phyloP scores from a whole-genome alignment of 1,139 yeast genomes.

The Blastobotrys indianensis region DNA sequence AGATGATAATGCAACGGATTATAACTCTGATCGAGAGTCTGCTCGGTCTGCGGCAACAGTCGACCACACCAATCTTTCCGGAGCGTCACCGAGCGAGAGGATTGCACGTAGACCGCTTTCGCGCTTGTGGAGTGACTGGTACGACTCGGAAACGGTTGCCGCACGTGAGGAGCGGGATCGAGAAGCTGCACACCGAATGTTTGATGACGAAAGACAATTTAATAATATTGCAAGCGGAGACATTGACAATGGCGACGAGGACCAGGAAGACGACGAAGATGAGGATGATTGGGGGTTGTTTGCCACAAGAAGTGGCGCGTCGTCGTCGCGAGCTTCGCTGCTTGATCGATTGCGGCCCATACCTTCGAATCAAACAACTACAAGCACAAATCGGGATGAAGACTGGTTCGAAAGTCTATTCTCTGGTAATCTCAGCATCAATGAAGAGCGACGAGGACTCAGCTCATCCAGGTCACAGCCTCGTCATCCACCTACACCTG shows the following conservation, averaged over 20 bases:
- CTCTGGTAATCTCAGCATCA: background rate
- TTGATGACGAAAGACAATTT: background rate
- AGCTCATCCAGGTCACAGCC: background rate
- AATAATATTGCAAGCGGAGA: background rate
- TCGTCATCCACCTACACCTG: slow-evolving; percentile 3
- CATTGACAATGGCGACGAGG: background rate
- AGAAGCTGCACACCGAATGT: too few species aligned
- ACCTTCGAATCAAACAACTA: too few species aligned
- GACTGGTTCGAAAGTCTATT: background rate
- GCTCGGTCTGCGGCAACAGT: background rate
- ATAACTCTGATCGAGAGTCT: too few species aligned
- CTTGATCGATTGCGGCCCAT: too few species aligned
- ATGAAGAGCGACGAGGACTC: too few species aligned
- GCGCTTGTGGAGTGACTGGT: too few species aligned
- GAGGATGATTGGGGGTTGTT: too few species aligned
- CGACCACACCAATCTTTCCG: background rate
- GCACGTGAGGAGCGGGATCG: too few species aligned
- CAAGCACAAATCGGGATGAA: background rate
- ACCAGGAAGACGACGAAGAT: background rate
- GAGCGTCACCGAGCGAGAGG: background rate
- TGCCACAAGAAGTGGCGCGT: too few species aligned
- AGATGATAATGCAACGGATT: slow-evolving; percentile 5
- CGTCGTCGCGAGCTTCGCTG: too few species aligned
- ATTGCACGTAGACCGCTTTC: background rate
- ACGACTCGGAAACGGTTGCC: too few species aligned